These are phyloP conservation scores for Sugiyamaella boreocaroliniensis DNA, from an alignment of 805 yeast genomes.

Conservation along the genomic window DNA sequence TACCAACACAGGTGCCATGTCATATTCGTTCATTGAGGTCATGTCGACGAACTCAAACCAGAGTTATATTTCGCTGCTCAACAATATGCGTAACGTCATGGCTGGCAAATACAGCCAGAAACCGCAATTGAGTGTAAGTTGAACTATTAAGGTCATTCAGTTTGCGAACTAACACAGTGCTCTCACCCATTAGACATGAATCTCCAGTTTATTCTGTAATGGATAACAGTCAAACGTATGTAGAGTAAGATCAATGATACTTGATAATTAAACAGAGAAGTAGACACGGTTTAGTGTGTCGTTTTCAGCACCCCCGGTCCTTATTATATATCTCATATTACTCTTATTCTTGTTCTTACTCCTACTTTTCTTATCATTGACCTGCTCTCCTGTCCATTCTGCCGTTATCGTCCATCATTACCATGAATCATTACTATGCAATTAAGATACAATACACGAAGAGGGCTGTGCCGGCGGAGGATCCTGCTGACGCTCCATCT, in stretches of 20 bases:
- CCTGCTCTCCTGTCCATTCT: no score
- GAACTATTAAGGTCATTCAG: background rate
- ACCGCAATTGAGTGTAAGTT: conserved; percentile 57
- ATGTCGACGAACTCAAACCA: conserved; percentile 56
- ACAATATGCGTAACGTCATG: conserved; percentile 61
- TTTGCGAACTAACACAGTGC: conserved; percentile 3
- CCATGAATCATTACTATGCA: background rate
- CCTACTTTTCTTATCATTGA: no score
- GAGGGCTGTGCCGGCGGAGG: conserved; percentile 5
- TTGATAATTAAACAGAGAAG: no score
- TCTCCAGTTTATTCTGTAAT: conserved; percentile 42
- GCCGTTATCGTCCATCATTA: no score
- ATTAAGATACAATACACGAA: conserved; percentile 8
- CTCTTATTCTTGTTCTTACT: no score
- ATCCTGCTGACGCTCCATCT: conserved; percentile 44
- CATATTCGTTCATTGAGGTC: conserved; percentile 67
- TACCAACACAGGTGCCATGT: conserved; percentile 75
- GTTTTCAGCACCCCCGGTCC: no score
- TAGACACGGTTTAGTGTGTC: no score
- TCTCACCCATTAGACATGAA: conserved; percentile 12
- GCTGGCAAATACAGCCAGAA: conserved; percentile 65
- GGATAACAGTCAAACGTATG: no score
- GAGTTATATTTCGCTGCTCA: conserved; percentile 60
- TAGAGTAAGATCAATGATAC: no score
- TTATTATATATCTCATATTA: no score